A percentile compares a stretch with the other conserved stretches of the same genome.
Evolutionary conservation across 1,139 yeast species (phyloP).

Genomic region (Schwanniomyces etchellsii): DNA sequence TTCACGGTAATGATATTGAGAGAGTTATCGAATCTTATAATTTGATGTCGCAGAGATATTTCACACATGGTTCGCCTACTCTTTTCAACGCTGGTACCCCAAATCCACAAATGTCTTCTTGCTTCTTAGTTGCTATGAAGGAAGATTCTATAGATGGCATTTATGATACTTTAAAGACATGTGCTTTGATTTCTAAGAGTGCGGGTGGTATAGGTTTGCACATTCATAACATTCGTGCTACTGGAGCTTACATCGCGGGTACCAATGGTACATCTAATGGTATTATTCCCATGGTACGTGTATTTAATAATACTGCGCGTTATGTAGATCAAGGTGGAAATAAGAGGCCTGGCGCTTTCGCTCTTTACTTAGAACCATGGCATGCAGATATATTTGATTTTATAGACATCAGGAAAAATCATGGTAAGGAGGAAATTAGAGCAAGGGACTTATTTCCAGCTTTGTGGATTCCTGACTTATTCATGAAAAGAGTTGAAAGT

Average conservation of each 20-base stretch:
- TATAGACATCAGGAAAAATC: slow-evolving; percentile 47
- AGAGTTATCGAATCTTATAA: slow-evolving; percentile 75
- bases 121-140: slow-evolving; percentile 52
- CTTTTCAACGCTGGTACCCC: slow-evolving; percentile 89
- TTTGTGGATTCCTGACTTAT: slow-evolving; percentile 56
- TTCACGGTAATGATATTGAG: slow-evolving; percentile 71
- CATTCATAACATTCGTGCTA: slow-evolving; percentile 47
- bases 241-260: slow-evolving; percentile 47
- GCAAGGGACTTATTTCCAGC: slow-evolving; percentile 56
- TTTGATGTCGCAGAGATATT: slow-evolving; percentile 76
- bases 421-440: slow-evolving; percentile 52
- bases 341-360: slow-evolving; percentile 59
- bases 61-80: slow-evolving; percentile 89
- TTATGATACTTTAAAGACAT: slow-evolving; percentile 46
- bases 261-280: slow-evolving; percentile 55
- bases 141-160: slow-evolving; percentile 58
- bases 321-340: slow-evolving; percentile 63
- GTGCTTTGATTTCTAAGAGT: slow-evolving; percentile 53
- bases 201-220: slow-evolving; percentile 60
- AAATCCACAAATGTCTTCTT: slow-evolving; percentile 66
- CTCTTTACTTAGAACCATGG: slow-evolving; percentile 60
- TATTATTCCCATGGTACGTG: slow-evolving; percentile 53
- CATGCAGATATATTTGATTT: slow-evolving; percentile 52
- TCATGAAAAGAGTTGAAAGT: slow-evolving; percentile 49
- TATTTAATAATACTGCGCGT: slow-evolving; percentile 54